phyloP scores from a whole-genome alignment of 2,329 filamentous ascomycete genomes.

The Alternaria longipes region DNA sequence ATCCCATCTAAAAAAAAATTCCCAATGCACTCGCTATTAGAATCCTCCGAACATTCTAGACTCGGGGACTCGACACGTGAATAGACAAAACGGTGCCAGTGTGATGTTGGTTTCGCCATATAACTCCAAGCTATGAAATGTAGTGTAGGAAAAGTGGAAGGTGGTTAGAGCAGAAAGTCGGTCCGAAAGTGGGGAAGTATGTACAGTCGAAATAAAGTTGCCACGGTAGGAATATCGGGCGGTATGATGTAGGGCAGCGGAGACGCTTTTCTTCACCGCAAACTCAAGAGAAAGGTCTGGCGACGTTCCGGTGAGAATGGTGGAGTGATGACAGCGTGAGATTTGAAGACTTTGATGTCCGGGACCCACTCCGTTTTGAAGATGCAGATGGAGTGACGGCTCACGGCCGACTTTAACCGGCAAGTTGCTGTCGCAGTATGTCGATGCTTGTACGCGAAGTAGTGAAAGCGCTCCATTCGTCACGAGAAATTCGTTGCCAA shows the following conservation, averaged over 20 bases:
- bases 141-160: constrained; percentile 3
- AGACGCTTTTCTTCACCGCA: not conserved
- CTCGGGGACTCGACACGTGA: constrained; percentile 4
- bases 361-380: constrained; percentile 29
- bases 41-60: constrained; percentile 1
- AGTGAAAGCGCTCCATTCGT: not conserved
- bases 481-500: not conserved
- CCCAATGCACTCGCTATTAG: constrained; percentile 9
- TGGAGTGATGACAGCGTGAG: constrained; percentile 16
- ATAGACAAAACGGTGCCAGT: not conserved
- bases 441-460: constrained; percentile 1
- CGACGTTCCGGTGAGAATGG: constrained; percentile 8
- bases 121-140: constrained; percentile 21
- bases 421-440: constrained; percentile 5
- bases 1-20: not conserved
- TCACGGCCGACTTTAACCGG: constrained; percentile 31
- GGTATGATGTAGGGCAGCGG: constrained; percentile 1
- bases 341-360: constrained; percentile 17
- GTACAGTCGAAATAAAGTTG: constrained; percentile 17
- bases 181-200: constrained; percentile 20
- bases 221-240: constrained; percentile 1
- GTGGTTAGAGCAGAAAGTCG: constrained; percentile 5
- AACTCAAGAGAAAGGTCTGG: constrained; percentile 3
- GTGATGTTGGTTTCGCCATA: constrained; percentile 11
- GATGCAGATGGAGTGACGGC: constrained; percentile 20